Evolutionary conservation across 768 basidiomycete species (phyloP).

Genomic region (Rossbeevera mucosa): DNA sequence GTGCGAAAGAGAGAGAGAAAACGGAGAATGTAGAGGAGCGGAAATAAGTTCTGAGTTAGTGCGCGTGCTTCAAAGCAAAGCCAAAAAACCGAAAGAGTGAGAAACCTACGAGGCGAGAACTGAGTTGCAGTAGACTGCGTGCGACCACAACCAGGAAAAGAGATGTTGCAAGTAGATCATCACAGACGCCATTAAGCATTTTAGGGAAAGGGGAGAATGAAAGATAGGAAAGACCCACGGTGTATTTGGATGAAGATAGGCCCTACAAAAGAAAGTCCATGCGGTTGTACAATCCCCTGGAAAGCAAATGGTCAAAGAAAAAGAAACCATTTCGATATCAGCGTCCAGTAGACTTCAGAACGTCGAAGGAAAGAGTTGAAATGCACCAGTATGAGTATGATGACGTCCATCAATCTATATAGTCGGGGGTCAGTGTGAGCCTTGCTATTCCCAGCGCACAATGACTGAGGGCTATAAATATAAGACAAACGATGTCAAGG

Average conservation of each 20-base stretch:
- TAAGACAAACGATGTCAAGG: constrained; percentile 20
- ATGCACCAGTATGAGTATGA: constrained; percentile 24
- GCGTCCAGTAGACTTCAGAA: neutral
- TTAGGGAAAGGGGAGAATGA: neutral
- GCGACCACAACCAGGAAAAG: too few species aligned
- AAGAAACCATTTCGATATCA: neutral
- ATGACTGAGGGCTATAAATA: neutral
- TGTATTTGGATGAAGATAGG: constrained; percentile 24
- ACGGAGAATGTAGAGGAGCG: neutral
- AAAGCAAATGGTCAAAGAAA: neutral
- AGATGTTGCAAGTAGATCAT: too few species aligned
- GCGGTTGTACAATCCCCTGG: constrained; percentile 17
- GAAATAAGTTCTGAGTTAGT: too few species aligned
- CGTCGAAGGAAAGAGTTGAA: neutral
- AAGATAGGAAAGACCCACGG: constrained; percentile 13
- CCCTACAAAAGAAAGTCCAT: constrained; percentile 17
- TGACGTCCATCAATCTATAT: constrained; percentile 21
- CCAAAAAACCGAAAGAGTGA: too few species aligned
- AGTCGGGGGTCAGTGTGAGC: neutral
- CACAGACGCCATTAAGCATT: neutral
- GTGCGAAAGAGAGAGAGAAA: too few species aligned
- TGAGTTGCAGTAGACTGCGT: too few species aligned
- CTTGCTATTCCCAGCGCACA: neutral
- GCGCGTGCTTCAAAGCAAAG: neutral
- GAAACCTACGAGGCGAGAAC: too few species aligned